phyloP scores from a whole-genome alignment of 345 rosid species.

The Eucalyptus sideroxylon region DNA sequence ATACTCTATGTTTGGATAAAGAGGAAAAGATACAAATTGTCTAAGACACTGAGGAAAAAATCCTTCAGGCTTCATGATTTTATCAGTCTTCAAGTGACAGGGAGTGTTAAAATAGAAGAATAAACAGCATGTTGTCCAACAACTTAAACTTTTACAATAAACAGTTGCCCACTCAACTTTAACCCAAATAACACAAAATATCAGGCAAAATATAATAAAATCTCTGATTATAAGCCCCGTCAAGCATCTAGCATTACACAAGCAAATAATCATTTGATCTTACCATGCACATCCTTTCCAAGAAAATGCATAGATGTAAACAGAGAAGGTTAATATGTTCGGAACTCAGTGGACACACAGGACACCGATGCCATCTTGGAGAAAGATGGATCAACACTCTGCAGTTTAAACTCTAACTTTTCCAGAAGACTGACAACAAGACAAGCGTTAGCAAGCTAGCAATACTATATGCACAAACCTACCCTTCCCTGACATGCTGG shows the following conservation, averaged over 20 bases:
- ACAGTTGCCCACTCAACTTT: not conserved
- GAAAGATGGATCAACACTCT: not conserved
- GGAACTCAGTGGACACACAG: not conserved
- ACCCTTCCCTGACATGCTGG: not conserved
- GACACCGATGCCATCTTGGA: not conserved
- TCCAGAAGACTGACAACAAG: not conserved
- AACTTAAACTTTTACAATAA: not conserved
- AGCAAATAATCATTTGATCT: not conserved
- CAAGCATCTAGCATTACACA: not conserved
- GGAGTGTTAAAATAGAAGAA: not conserved
- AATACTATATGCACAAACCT: not conserved
- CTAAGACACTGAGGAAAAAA: not conserved
- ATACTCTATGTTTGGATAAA: not conserved
- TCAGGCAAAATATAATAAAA: not conserved
- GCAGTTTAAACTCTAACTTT: not conserved
- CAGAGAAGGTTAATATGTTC: not conserved
- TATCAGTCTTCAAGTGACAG: not conserved
- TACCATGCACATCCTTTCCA: not conserved
- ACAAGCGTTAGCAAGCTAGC: not conserved
- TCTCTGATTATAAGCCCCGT: not conserved
- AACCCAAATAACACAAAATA: not conserved
- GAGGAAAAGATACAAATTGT: not conserved
- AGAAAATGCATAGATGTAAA: not conserved
- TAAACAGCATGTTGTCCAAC: not conserved
- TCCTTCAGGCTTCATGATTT: not conserved